Evolutionary conservation across 352 stramenopile species (phyloP), one percentile per base, ranked within the genome.

Genomic region (Pythium rhizo-oryzae): DNA sequence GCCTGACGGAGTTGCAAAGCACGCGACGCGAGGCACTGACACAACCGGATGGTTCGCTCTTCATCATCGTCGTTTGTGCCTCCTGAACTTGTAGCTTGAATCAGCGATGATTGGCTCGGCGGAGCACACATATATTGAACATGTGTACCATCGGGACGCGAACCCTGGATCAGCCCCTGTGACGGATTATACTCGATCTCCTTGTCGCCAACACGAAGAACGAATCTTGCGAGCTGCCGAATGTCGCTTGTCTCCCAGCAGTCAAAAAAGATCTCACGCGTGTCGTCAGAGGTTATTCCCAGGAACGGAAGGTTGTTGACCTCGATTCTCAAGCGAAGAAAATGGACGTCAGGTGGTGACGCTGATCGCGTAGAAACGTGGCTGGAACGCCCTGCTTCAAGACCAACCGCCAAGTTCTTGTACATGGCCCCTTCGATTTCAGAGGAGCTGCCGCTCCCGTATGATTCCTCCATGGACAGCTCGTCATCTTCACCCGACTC

Each of bases 21-120:
- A 1, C 84, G 84, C 53, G 86, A 49, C 2, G 75, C 72, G 21
- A 92, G 68, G 41, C 78, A 85, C 33, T 90, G 80, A 47, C 81
- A 88, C 35, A 91, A 69, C 3, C 74, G 74, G 59, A 84, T 65
- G n/a, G 86, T 51, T 25, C 70, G 69, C 19, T 47, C 11, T 6
- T 56, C 6, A n/a, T 63, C 30, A 15, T 70, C 61, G 23, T 54
- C 51, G 16, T 19, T 62, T 23, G 56, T 24, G n/a, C 23, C 33
- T 39, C 44, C 16, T 47, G 33, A 23, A 6, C 8, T 44, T 9
- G 52, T 16, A n/a, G 7, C 35, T 37, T 49, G 58, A 28, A 41
- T 16, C 33, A 61, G 39, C 15, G 9, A 8, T 19, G 15, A 46
- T 16, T 46, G 39, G 39, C 43, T 47, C 30, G 28, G 16, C 9